Evolutionary conservation across 2,329 filamentous ascomycete species (phyloP).

Genomic region (Pleomassaria siparia): DNA sequence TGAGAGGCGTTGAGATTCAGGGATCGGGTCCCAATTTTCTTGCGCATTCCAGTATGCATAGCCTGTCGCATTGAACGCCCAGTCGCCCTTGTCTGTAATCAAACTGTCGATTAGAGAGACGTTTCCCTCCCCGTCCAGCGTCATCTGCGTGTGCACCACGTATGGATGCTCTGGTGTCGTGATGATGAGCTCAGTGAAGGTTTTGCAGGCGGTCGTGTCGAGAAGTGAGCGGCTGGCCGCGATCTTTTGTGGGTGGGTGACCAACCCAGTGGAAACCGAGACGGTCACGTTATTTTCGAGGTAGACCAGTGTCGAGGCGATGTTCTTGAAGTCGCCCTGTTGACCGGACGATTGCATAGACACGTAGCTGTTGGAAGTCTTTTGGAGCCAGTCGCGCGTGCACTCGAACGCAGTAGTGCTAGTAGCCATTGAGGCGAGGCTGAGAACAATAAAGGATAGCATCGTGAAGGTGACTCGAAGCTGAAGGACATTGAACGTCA

Average conservation of each 20-base stretch:
- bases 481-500: not conserved
- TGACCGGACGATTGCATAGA: constrained; percentile 7
- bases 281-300: constrained; percentile 12
- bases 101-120: constrained; percentile 2
- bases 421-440: constrained; percentile 4
- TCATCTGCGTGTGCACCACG: not conserved
- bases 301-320: constrained; percentile 7
- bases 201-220: constrained; percentile 7
- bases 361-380: constrained; percentile 7
- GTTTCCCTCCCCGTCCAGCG: not conserved
- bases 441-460: not conserved
- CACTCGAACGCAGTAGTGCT: constrained; percentile 5
- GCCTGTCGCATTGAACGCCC: constrained; percentile 11
- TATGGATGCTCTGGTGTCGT: constrained; percentile 1
- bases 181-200: constrained; percentile 4
- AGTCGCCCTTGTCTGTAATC: constrained; percentile 9
- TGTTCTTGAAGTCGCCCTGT: constrained; percentile 5
- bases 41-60: constrained; percentile 1
- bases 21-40: constrained; percentile 12
- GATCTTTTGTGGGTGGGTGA: constrained; percentile 1
- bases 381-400: constrained; percentile 8
- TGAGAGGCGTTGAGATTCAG: constrained; percentile 2
- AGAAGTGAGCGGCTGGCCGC: constrained; percentile 4
- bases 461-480: not conserved
- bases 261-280: not conserved